Conservation (phyloP, 805 yeast genomes). For the Pichia deserticola region DNA sequence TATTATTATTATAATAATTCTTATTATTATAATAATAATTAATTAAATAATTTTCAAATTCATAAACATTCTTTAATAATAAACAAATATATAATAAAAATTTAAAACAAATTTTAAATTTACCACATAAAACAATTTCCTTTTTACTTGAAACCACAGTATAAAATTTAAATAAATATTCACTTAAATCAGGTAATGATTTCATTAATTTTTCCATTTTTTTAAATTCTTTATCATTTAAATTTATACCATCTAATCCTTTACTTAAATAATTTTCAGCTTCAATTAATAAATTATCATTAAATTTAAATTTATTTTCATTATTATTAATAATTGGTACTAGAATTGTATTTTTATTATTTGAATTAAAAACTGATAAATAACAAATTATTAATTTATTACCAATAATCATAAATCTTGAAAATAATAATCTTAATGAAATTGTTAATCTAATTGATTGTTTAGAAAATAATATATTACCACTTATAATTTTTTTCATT, state of each 20-base stretch:
- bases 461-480: background rate
- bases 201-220: slow-evolving; percentile 2
- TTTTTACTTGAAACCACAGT: slow-evolving; percentile 4
- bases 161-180: slow-evolving; percentile 13
- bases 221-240: background rate
- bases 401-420: background rate
- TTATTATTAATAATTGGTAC: background rate
- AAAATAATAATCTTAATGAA: background rate
- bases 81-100: slow-evolving; percentile 14
- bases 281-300: background rate
- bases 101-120: slow-evolving; percentile 14
- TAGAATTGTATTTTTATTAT: background rate
- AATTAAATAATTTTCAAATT: background rate
- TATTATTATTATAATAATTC: background rate
- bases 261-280: background rate
- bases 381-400: slow-evolving; percentile 2
- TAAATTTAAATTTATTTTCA: background rate
- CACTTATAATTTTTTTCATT: slow-evolving; percentile 1
- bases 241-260: background rate
- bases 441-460: background rate
- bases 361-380: background rate
- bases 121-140: slow-evolving; percentile 11
- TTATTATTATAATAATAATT: background rate
- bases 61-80: slow-evolving; percentile 12
- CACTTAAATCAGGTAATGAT: slow-evolving; percentile 11